Evolutionary conservation across 352 stramenopile species (phyloP).

Genomic region (Phytophthora sansomeana): DNA sequence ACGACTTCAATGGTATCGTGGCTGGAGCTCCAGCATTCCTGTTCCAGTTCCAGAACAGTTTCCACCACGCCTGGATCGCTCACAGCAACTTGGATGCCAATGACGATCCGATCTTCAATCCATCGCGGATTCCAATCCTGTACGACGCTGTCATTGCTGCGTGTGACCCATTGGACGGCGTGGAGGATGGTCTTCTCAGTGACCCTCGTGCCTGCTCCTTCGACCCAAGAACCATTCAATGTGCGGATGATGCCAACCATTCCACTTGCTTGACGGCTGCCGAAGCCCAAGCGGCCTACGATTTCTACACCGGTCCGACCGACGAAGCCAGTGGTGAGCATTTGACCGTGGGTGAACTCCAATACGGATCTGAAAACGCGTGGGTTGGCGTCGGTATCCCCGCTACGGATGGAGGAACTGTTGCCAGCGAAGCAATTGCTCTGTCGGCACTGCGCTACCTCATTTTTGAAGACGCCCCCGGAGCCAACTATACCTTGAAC

Average conservation of each 20-base stretch:
- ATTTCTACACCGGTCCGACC: slow-evolving; percentile 44
- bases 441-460: slow-evolving; percentile 42
- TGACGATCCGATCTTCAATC: slow-evolving; percentile 32
- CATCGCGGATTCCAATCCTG: slow-evolving; percentile 32
- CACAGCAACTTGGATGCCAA: slow-evolving; percentile 33
- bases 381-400: slow-evolving; percentile 43
- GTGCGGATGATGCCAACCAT: slow-evolving; percentile 13
- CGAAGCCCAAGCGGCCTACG: slow-evolving; percentile 22
- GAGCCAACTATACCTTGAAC: slow-evolving; percentile 37
- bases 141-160: slow-evolving; percentile 34
- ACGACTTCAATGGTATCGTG: slow-evolving; percentile 48
- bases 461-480: slow-evolving; percentile 29
- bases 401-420: slow-evolving; percentile 18
- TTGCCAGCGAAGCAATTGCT: slow-evolving; percentile 37
- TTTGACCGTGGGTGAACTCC: slow-evolving; percentile 43
- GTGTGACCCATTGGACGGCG: slow-evolving; percentile 34
- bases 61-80: slow-evolving; percentile 42
- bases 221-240: slow-evolving; percentile 19
- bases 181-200: slow-evolving; percentile 31
- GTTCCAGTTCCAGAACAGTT: slow-evolving; percentile 45
- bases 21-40: slow-evolving; percentile 42
- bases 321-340: slow-evolving; percentile 34
- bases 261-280: slow-evolving; percentile 21
- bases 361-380: slow-evolving; percentile 43
- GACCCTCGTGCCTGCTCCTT: slow-evolving; percentile 35